Conservation (phyloP, 306 rosid species). For the Fragaria iinumae region DNA sequence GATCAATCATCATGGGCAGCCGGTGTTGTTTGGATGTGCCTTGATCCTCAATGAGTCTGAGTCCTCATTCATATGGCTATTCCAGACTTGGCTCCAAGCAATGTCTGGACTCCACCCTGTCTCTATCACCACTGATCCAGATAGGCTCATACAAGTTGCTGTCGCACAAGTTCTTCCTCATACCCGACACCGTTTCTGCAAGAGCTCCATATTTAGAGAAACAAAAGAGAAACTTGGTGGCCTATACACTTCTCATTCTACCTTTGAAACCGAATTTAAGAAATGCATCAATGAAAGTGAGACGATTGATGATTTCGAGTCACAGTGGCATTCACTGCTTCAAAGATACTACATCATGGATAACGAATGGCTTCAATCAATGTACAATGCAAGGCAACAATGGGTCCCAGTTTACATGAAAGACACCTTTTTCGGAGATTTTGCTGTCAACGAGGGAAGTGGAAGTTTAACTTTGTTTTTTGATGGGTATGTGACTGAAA, state of each 20-base stretch:
- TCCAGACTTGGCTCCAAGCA: slow-evolving; percentile 77
- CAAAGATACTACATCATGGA: slow-evolving; percentile 61
- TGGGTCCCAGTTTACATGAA: slow-evolving; percentile 83
- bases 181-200: slow-evolving; percentile 68
- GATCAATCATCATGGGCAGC: slow-evolving; percentile 79
- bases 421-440: slow-evolving; percentile 73
- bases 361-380: slow-evolving; percentile 83
- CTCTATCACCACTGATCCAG: slow-evolving; percentile 74
- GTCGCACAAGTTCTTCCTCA: slow-evolving; percentile 67
- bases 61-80: slow-evolving; percentile 63
- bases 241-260: slow-evolving; percentile 57
- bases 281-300: slow-evolving; percentile 59
- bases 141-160: slow-evolving; percentile 59
- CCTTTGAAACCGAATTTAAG: slow-evolving; percentile 58
- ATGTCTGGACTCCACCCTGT: slow-evolving; percentile 68
- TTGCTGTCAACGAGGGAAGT: slow-evolving; percentile 42
- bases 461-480: slow-evolving; percentile 57
- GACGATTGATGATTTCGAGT: slow-evolving; percentile 71
- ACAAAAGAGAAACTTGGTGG: slow-evolving; percentile 58
- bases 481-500: slow-evolving; percentile 69
- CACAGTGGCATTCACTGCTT: slow-evolving; percentile 67
- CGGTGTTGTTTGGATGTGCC: slow-evolving; percentile 77
- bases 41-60: slow-evolving; percentile 65
- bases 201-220: slow-evolving; percentile 63
- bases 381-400: slow-evolving; percentile 64